Base-by-base conservation (phyloP, 2,329 filamentous ascomycete genomes). In the Passalora sequoiae region DNA sequence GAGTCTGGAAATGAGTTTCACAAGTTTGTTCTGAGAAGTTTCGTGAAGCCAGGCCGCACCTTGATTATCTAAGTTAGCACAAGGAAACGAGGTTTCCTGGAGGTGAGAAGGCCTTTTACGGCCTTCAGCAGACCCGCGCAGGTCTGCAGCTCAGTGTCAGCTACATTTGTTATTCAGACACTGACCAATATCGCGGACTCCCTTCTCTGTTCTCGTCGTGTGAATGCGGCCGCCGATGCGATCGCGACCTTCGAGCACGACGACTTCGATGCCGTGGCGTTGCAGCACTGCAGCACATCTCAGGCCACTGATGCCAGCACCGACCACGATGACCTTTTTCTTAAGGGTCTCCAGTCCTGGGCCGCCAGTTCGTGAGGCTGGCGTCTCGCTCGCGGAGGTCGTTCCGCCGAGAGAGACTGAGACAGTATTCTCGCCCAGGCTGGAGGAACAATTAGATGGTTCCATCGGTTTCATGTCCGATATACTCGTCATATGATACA, bases 41-140 rank as follows among this genome's bases (percentile, higher is more conserved):
- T 70, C 67, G 55, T 70, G 67, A 61, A 69, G 66, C 67, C 67
- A 70, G 43, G 67, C 67, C 41, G 67, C 67, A 37, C 67, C 67
- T 70, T 21, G 22, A 38, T 9, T 32, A 12, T 36, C 20, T 28
- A 38, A 40, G 43, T 53, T 38, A 55, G 52, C 49, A 49, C 42
- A 39, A 45, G 40, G 45, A 45, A 42, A 44, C 19, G 20, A 28
- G 37, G 28, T 43, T 49, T 42, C 51, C 54, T 52, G 52, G 54
- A 52, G 51, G 51, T 53, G 54, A 50, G 47, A 51, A 49, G 52
- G 53, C 48, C 45, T 46, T 53, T 41, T 28, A 40, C 48, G 44
- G 51, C 51, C 43, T 44, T 50, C 54, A 54, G 48, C 54, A 49
- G 48, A 53, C 51, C 54, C 45, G 40, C 54, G 42, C 54, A 56